Base-by-base conservation (phyloP, 257 asterid genomes). In the Plantago ovata region DNA sequence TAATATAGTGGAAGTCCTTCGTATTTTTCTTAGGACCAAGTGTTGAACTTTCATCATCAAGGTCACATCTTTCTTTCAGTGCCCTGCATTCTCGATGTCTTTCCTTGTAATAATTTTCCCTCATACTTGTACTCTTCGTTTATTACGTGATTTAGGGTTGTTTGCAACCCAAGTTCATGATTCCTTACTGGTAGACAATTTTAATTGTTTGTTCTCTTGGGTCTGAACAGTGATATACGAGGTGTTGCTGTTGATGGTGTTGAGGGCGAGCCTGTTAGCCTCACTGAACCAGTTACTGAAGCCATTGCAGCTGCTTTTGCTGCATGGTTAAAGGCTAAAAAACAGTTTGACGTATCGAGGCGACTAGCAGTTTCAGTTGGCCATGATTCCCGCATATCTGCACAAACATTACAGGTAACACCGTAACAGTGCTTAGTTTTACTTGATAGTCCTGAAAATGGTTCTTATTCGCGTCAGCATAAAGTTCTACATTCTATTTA, bases 161-260 rank as follows among this genome's bases (percentile, higher is more conserved):
- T 40, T 57, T 4, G 32, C 28, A 40, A 22, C 42, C 45, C 67
- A 67, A 40, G 64, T 60, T 62, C 28, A 48, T 22, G 53, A 33
- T 60, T 12, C 15, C 57, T n/a, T 39, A 38, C 14, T 22, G 36
- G 63, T 12, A n/a, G 18, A 38, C 10, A 8, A 15, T 3, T 22
- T 22, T 50, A 50, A 11, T 51, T 52, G 48, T 55, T 39, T 53
- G 42, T 43, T 62, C 19, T 54, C 64, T 51, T 54, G 63, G 64
- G 36, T 36, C 33, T 19, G 10, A 73, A 66, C 86, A 93, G 98
- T 73, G 98, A 93, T 72, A 93, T 93, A 59, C 87, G 98, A 58
- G 98, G 98, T 69, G 97, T 89, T 73, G 92, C 98, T 78, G 77
- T 93, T 58, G 92, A 79, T 56, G 98, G 98, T 51, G 94, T 93